A percentile compares a stretch with the other conserved stretches of the same genome.
phyloP scores from a whole-genome alignment of 116 monocot species.

The Papilionanthe hybrid region DNA sequence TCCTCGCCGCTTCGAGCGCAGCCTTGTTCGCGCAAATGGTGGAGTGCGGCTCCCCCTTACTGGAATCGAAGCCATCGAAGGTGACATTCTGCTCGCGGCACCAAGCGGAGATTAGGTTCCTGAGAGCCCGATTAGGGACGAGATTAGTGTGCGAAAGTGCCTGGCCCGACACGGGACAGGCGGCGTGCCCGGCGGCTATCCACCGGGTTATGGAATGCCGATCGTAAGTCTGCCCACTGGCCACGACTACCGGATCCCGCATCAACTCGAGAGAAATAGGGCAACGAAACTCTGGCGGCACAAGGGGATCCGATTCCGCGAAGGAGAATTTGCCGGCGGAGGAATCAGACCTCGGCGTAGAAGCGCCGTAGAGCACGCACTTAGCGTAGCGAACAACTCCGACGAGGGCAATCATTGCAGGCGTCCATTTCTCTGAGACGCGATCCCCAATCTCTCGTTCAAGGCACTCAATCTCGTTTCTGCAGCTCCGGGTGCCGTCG shows the following conservation, averaged over 20 bases:
- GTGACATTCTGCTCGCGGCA: constrained; percentile 56
- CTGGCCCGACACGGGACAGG: constrained; percentile 87
- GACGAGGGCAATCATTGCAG: constrained; percentile 50
- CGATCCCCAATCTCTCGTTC: constrained; percentile 63
- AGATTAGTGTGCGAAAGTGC: constrained; percentile 34
- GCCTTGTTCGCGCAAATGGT: constrained; percentile 29
- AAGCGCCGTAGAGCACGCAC: constrained; percentile 74
- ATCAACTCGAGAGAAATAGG: constrained; percentile 87
- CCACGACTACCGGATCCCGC: constrained; percentile 83
- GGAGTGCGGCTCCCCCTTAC: not conserved
- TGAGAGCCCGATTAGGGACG: constrained; percentile 70
- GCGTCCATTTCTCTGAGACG: constrained; percentile 25
- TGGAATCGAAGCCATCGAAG: constrained; percentile 24
- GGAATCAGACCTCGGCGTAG: constrained; percentile 37
- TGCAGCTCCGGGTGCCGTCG: constrained; percentile 31
- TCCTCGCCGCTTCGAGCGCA: constrained; percentile 61
- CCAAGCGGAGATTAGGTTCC: constrained; percentile 59
- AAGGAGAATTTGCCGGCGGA: not conserved
- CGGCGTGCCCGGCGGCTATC: constrained; percentile 68
- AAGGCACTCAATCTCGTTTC: constrained; percentile 58
- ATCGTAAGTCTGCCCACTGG: constrained; percentile 96
- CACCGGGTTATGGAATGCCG: constrained; percentile 59
- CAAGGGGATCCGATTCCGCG: constrained; percentile 9
- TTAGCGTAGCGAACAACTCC: constrained; percentile 71
- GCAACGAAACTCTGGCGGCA: constrained; percentile 79